Base-by-base conservation (phyloP, 306 rosid genomes). In the Morella rubra region DNA sequence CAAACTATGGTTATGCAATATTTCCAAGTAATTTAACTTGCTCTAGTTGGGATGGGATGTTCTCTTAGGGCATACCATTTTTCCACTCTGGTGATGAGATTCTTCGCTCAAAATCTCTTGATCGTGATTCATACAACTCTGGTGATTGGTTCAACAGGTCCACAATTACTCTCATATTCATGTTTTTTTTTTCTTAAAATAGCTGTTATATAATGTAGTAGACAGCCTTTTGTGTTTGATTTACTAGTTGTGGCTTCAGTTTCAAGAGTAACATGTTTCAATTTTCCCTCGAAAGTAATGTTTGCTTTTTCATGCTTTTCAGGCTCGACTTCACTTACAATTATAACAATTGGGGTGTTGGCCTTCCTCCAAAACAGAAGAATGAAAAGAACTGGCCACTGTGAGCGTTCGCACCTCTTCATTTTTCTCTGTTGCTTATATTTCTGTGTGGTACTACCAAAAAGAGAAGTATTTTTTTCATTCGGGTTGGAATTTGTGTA, bases 101-200 rank as follows among this genome's bases (percentile, higher is more conserved):
- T 61, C 96, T 95, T 7, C 96, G 97, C 81, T 95, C 99, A 37
- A 95, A 95, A 87, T 92, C 99, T 68, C 87, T 92, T 75, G 99
- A 92, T 83, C 97, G 97, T 27, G 97, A 95, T 87, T 95, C 99
- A 10, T 95, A 95, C 87, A 92, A 92, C 84, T 95, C 97, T 72
- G 99, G 97, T 24, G 99, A 95, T 86, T 91, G 97, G 97, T 95
- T 92, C 87, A 92, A 95, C 80, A 90, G 97, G 97, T 90, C 74
- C 40, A 37, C 37, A 51, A 46, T 77, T 76, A 72, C 46, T 79
- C 79, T 81, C 54, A 27, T 81, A 77, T 64, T 46, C 49, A 51
- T 50, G 32, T 27, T 27, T 27, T 22, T 73, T 72, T 44, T 45
- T 14, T 67, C 22, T 18, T 44, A 32, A 46, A 24, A 40, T 18